phyloP scores from a whole-genome alignment of 192 early-diverging fungal genomes.

The Coemansia sp. region DNA sequence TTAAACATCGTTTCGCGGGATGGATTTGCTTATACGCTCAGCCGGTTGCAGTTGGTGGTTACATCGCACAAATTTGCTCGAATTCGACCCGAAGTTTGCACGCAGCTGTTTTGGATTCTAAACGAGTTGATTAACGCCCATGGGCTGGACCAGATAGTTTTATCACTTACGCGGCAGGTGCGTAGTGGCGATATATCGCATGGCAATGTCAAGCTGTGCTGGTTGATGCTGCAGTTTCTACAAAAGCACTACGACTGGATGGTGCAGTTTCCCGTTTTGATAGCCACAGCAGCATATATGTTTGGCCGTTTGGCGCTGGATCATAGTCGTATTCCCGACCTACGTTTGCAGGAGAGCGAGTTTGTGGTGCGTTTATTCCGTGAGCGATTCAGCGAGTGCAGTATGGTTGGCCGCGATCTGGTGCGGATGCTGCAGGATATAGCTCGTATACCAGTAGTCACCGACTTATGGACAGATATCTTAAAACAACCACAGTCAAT shows the following conservation, averaged over 20 bases:
- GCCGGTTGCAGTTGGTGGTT: constrained; percentile 37
- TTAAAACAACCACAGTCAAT: constrained; percentile 54
- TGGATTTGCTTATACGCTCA: constrained; percentile 49
- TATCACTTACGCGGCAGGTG: constrained; percentile 60
- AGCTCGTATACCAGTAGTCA: constrained; percentile 54
- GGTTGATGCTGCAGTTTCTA: constrained; percentile 52
- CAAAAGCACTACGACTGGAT: constrained; percentile 50
- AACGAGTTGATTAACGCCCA: constrained; percentile 55
- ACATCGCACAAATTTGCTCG: constrained; percentile 32
- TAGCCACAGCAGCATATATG: constrained; percentile 47
- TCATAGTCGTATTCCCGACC: constrained; percentile 39
- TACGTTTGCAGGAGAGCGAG: constrained; percentile 55
- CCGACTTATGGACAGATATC: constrained; percentile 60
- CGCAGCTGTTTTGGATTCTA: constrained; percentile 64
- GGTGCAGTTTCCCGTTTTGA: constrained; percentile 15
- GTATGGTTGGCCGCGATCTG: constrained; percentile 63
- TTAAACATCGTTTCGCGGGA: constrained; percentile 67
- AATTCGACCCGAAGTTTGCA: constrained; percentile 37
- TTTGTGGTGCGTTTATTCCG: constrained; percentile 56
- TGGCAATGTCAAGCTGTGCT: constrained; percentile 52
- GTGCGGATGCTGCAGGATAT: constrained; percentile 66
- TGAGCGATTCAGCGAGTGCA: constrained; percentile 60
- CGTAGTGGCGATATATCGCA: constrained; percentile 57
- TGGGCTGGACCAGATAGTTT: constrained; percentile 56
- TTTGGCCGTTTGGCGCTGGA: constrained; percentile 58